Evolutionary conservation across 2,329 filamentous ascomycete genomes (phyloP), one percentile per base, ranked within the genome.

Genomic region (Chrysosporium queenslandicum): DNA sequence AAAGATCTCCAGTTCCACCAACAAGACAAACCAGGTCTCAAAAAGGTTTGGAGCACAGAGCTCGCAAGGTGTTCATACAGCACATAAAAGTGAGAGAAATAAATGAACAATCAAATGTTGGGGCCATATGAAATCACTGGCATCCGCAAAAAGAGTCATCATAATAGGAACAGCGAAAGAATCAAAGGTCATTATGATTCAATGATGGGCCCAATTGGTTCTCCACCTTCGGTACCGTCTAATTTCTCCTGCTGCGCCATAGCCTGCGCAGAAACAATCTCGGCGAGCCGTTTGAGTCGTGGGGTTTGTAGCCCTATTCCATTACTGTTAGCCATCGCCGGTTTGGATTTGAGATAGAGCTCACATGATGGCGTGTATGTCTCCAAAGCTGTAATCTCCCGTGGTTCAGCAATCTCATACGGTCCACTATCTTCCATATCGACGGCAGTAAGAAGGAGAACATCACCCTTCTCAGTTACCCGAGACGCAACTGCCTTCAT

Each of bases 361-460:
- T 79, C 77, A 92, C 91, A 98, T 60, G 90, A 95, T 58, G 92
- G 92, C 47, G 92, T 97, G 68, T 98, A 98, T 12, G 92, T 98
- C 74, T 98, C 92, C 59, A 98, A 74, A 50, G 92, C 92, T 2
- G 90, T 96, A 64, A 98, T 98, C 50, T 88, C 87, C 66, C 92
- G 81, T 25, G 92, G 92, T 70, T 98, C 92, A 12, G 92, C 92
- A 68, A 98, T 98, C 71, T 97, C 92, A 65, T 98, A 98, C 23
- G 91, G 92, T 21, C 92, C 92, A 62, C 88, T 95, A 72, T 98
- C 92, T 65, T 98, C 92, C 90, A 98, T 96, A 68, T 98, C 92
- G 54, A 98, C 90, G 46, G 92, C 89, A 54, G 91, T 86, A 43
- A 98, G 77, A 53, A 98, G 81, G 49, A 98, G 78, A 2, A 97